Percentiles rank a stretch among this genome's conserved stretches.
phyloP scores from a whole-genome alignment of 139 green algal genomes.

The Tetraselmis chui region DNA sequence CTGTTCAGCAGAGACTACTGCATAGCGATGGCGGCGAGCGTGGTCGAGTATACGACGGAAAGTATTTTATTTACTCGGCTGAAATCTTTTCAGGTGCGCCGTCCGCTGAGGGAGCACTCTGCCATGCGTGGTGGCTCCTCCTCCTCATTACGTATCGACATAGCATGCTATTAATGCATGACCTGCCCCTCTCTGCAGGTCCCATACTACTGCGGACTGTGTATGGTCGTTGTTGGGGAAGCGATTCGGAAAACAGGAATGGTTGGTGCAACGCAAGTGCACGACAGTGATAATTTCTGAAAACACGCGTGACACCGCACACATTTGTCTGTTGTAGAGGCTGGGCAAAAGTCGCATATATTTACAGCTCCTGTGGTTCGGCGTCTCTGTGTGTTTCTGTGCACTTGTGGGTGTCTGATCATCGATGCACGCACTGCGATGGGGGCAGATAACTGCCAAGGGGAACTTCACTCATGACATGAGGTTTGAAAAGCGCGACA shows the following conservation, averaged over 20 bases:
- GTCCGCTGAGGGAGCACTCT: no score
- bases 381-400: no score
- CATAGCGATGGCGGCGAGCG: neutral
- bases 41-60: neutral
- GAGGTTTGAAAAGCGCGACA: constrained; percentile 17
- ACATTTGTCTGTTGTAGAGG: neutral
- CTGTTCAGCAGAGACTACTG: neutral
- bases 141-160: no score
- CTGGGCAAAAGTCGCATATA: no score
- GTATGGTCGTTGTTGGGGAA: constrained; percentile 47
- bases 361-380: no score
- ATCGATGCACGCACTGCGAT: neutral
- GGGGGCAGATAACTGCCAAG: constrained; percentile 43
- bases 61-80: neutral
- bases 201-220: constrained; percentile 29
- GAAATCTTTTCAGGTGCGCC: neutral
- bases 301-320: neutral
- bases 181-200: constrained; percentile 7
- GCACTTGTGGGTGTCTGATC: no score
- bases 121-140: no score
- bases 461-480: constrained; percentile 70
- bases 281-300: neutral
- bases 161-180: neutral
- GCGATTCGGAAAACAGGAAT: constrained; percentile 56
- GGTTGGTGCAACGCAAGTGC: constrained; percentile 12